Base-by-base conservation (phyloP, 176 grass and related monocot genomes). In the Carex kokanica region DNA sequence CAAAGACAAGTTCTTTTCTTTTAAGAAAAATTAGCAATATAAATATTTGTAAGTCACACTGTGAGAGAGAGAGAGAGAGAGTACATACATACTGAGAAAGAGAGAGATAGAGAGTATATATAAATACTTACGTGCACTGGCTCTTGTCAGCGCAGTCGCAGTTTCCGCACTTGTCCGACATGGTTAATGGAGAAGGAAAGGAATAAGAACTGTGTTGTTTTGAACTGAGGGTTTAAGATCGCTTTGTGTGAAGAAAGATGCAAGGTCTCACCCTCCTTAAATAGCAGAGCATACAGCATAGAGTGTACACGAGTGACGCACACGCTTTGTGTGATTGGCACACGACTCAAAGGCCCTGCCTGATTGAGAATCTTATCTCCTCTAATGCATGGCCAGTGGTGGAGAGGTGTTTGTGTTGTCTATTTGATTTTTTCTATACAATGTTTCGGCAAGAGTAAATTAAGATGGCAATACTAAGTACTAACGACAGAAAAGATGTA, bases 91-190 rank as follows among this genome's bases (percentile, higher is more conserved):
- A n/a, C n/a, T n/a, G n/a, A n/a, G n/a, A n/a, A n/a, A n/a, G 27
- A 51, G 34, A 9, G 14, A 51, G 18, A 60, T 14, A 21, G 11
- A 80, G 18, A 21, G 27, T 27, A 27, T 27, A 27, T 8, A 8
- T 8, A 43, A 8, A 49, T 12, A 77, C 90, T 93, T 93, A 98
- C 95, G 27, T 10, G 18, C 95, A 98, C 78, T 93, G 81, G 86
- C 20, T 87, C 92, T 88, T 94, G 87, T 92, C 88, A 69, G 92
- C 78, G 43, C 95, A 98, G 92, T 98, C 92, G 87, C 95, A 98
- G 90, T 88, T 93, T 83, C 84, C 92, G 90, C 95, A 94, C 56
- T 85, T 91, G 89, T 60, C 68, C 56, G 95, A 91, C 95, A 98
- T 94, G 89, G 53, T 81, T 58, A 63, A 63, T 3, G 1, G 56